Percentiles rank a stretch among this genome's conserved stretches.
phyloP scores from a whole-genome alignment of 2,329 filamentous ascomycete genomes.

The Venturiaceae sp. region DNA sequence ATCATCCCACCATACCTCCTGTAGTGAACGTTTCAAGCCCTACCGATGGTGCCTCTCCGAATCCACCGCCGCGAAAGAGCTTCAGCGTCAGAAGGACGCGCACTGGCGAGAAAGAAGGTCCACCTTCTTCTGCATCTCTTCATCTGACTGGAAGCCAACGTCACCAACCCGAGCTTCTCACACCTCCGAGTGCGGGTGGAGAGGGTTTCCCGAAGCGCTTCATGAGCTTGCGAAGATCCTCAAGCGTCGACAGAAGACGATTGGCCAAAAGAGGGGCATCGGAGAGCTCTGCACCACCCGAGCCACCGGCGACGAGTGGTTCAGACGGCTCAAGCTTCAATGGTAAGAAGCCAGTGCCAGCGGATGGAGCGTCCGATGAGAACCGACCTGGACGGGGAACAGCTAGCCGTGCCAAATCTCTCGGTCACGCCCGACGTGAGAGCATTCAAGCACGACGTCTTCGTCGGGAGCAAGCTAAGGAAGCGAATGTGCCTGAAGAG shows the following conservation, averaged over 20 bases:
- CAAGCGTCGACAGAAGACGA: slow-evolving; percentile 56
- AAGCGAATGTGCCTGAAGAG: slow-evolving; percentile 73
- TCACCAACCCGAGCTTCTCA: slow-evolving; percentile 69
- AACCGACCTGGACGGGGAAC: slow-evolving; percentile 25
- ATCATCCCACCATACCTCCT: slow-evolving; percentile 54
- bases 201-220: slow-evolving; percentile 35
- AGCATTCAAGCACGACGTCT: slow-evolving; percentile 82
- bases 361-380: background rate
- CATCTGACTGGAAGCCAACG: slow-evolving; percentile 51
- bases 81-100: slow-evolving; percentile 68
- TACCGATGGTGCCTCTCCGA: slow-evolving; percentile 38
- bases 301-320: slow-evolving; percentile 65
- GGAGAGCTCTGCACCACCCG: slow-evolving; percentile 42
- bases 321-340: slow-evolving; percentile 51
- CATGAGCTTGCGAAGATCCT: slow-evolving; percentile 71
- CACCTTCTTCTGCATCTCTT: slow-evolving; percentile 41
- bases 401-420: slow-evolving; percentile 67
- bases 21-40: slow-evolving; percentile 75
- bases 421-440: slow-evolving; percentile 81
- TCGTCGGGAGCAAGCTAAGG: slow-evolving; percentile 30
- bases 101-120: slow-evolving; percentile 28
- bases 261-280: slow-evolving; percentile 44
- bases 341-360: background rate
- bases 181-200: slow-evolving; percentile 58
- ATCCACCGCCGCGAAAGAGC: slow-evolving; percentile 62